A percentile compares a stretch with the other conserved stretches of the same genome.
phyloP scores from a whole-genome alignment of 106 monocot species.

The Alisma plantagoaquatica region DNA sequence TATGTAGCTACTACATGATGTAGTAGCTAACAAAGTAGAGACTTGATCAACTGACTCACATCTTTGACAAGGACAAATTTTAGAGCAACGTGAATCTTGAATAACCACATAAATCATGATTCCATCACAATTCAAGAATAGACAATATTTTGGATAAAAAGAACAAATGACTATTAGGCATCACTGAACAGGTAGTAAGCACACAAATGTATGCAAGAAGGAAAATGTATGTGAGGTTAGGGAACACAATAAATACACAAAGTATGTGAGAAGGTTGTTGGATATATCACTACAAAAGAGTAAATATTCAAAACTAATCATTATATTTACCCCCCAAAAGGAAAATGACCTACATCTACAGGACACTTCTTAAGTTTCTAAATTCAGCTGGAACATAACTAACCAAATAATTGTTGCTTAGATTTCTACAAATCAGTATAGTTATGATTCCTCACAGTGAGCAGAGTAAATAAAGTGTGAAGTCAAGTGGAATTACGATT shows the following conservation, averaged over 20 bases:
- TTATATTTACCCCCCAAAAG: no score
- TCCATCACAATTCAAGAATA: conserved; percentile 20
- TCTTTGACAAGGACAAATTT: conserved; percentile 31
- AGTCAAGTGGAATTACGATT: no score
- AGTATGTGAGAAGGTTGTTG: conserved; percentile 57
- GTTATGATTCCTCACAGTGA: no score
- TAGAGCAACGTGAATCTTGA: conserved; percentile 43
- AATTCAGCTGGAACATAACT: conserved; percentile 78
- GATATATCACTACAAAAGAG: conserved; percentile 63
- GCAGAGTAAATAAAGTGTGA: no score
- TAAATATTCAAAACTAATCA: no score
- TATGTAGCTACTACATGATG: no score
- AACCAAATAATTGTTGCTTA: conserved; percentile 65
- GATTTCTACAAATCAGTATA: conserved; percentile 47
- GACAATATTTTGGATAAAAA: neutral
- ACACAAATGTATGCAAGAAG: no score
- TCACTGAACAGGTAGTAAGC: no score
- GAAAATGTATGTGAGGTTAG: conserved; percentile 52
- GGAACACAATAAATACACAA: conserved; percentile 67
- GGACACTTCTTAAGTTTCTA: conserved; percentile 83
- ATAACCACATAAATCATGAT: conserved; percentile 81
- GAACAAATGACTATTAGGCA: neutral
- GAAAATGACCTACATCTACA: conserved; percentile 87
- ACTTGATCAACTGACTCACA: no score
- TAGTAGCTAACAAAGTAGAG: no score